phyloP scores from a whole-genome alignment of 768 basidiomycete species.

The Crucibulum laeve region DNA sequence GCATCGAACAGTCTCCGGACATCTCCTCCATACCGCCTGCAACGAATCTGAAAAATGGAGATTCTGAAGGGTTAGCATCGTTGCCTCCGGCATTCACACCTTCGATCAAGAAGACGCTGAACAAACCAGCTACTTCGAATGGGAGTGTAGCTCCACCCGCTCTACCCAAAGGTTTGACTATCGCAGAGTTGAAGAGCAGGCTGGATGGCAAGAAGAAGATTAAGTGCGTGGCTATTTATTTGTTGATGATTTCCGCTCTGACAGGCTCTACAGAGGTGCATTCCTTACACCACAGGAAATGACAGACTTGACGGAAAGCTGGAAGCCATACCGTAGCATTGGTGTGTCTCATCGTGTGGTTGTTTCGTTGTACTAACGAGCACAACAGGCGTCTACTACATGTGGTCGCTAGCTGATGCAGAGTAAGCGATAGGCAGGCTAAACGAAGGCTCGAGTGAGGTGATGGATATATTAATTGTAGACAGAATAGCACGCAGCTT shows the following conservation, averaged over 20 bases:
- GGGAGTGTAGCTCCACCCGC: constrained; percentile 18
- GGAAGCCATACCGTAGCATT: constrained; percentile 81
- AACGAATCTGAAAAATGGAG: constrained; percentile 9
- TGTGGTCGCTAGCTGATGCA: constrained; percentile 74
- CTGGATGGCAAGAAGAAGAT: constrained; percentile 66
- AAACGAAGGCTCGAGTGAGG: too few relatives aligned
- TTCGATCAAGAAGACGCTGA: constrained; percentile 54
- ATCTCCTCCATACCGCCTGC: constrained; percentile 30
- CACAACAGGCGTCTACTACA: constrained; percentile 68
- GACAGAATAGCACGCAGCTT: too few relatives aligned
- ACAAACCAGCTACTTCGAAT: constrained; percentile 23
- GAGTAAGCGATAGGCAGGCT: constrained; percentile 7
- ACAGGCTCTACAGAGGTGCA: constrained; percentile 45
- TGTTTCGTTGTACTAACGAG: background rate
- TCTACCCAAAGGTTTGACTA: constrained; percentile 58
- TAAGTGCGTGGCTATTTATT: constrained; percentile 43
- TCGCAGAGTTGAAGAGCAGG: constrained; percentile 52
- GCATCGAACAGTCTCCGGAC: constrained; percentile 13
- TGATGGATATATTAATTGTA: too few relatives aligned
- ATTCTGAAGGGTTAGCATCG: constrained; percentile 22
- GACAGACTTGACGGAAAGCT: constrained; percentile 68
- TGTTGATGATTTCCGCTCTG: constrained; percentile 6
- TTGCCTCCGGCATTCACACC: constrained; percentile 64
- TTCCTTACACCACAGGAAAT: constrained; percentile 80
- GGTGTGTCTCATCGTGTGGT: constrained; percentile 37